These are phyloP conservation scores for Dioscorea zingiberensis DNA, from an alignment of 106 monocot species.

Conservation along the genomic window DNA sequence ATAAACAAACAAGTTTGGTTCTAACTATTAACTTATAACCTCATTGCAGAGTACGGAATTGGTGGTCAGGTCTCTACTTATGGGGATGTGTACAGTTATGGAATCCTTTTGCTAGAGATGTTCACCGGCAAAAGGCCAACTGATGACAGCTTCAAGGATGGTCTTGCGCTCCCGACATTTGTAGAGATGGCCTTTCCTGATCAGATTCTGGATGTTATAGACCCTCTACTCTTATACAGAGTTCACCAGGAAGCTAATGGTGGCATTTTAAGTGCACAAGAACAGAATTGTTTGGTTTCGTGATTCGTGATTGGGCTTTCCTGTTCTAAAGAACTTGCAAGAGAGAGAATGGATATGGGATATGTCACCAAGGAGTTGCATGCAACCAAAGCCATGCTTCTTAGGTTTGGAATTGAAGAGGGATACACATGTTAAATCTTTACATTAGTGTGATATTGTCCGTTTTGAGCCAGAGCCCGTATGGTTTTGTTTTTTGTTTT, in stretches of 20 bases:
- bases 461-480: too few relatives aligned
- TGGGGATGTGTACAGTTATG: conserved; percentile 36
- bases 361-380: conserved; percentile 7
- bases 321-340: neutral
- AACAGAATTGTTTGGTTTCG: neutral
- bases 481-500: too few relatives aligned
- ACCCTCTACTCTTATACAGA: neutral
- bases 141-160: conserved; percentile 13
- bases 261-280: neutral
- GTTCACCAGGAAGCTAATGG: neutral
- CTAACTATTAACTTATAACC: neutral
- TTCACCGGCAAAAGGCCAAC: conserved; percentile 29
- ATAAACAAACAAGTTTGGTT: neutral
- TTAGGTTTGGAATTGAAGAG: neutral
- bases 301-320: neutral
- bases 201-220: conserved; percentile 1
- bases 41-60: conserved; percentile 25
- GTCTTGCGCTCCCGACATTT: conserved; percentile 10
- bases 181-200: conserved; percentile 18
- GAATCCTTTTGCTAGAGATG: conserved; percentile 27
- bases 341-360: conserved; percentile 9
- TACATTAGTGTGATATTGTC: too few relatives aligned
- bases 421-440: too few relatives aligned
- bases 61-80: conserved; percentile 7
- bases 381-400: neutral